Conservation (phyloP, 116 monocot genomes). For the Zostera marina region DNA sequence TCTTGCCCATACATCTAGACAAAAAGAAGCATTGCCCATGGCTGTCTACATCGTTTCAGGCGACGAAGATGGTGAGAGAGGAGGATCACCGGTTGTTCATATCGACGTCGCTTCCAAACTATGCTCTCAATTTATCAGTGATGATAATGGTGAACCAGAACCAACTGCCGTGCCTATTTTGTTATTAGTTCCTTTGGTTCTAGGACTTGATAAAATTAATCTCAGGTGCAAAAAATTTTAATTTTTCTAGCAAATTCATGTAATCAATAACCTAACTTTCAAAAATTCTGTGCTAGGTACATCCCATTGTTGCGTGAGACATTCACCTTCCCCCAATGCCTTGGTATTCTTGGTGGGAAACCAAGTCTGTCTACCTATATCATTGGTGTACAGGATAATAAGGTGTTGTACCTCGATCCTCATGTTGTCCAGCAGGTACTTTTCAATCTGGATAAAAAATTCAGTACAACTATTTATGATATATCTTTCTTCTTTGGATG, state of each 20-base stretch:
- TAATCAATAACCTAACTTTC: too few relatives aligned
- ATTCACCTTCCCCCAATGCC: constrained; percentile 89
- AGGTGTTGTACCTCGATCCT: constrained; percentile 78
- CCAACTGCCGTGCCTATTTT: constrained; percentile 51
- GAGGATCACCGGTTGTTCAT: constrained; percentile 85
- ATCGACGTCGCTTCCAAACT: constrained; percentile 53
- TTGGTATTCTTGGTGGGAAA: constrained; percentile 92
- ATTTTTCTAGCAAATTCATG: background rate
- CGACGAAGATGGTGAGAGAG: constrained; percentile 90
- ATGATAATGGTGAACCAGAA: constrained; percentile 3
- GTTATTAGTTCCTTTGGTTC: constrained; percentile 85
- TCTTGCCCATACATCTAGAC: constrained; percentile 28
- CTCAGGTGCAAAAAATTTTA: constrained; percentile 40
- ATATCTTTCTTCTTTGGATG: background rate
- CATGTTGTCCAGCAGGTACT: constrained; percentile 75
- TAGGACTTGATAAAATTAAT: constrained; percentile 92
- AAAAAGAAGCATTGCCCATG: constrained; percentile 53
- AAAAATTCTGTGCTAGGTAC: constrained; percentile 32
- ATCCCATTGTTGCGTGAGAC: constrained; percentile 63
- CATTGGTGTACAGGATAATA: constrained; percentile 89
- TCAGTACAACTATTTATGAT: background rate
- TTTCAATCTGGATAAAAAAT: background rate
- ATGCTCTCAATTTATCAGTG: constrained; percentile 33
- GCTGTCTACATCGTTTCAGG: constrained; percentile 85
- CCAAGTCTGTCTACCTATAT: constrained; percentile 92